phyloP scores from a whole-genome alignment of 345 rosid genomes.

The Gynandropsis gynandra region DNA sequence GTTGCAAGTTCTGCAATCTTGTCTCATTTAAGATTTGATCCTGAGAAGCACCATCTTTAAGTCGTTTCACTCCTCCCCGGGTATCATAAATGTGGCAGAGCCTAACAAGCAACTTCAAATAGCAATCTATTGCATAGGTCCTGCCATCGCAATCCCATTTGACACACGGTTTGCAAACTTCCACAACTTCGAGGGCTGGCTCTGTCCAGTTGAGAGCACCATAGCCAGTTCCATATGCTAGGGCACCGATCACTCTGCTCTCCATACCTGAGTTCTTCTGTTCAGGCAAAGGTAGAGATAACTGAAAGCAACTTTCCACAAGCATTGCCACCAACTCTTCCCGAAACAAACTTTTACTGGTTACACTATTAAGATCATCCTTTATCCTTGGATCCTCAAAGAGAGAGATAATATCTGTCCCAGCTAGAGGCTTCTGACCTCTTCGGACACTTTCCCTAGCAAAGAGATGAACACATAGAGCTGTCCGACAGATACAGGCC shows the following conservation, averaged over 20 bases:
- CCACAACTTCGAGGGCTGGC: slow-evolving; percentile 95
- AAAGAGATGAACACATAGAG: slow-evolving; percentile 96
- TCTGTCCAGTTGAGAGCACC: slow-evolving; percentile 99
- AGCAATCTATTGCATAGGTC: slow-evolving; percentile 94
- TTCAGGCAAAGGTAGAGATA: slow-evolving; percentile 92
- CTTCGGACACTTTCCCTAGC: slow-evolving; percentile 94
- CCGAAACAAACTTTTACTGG: slow-evolving; percentile 84
- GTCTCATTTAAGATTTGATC: slow-evolving; percentile 95
- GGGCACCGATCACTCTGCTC: slow-evolving; percentile 96
- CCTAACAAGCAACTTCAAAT: slow-evolving; percentile 86
- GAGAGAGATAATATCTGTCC: slow-evolving; percentile 93
- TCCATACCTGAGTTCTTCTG: slow-evolving; percentile 92
- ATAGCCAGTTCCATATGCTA: slow-evolving; percentile 98
- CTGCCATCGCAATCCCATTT: slow-evolving; percentile 99
- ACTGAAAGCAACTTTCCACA: slow-evolving; percentile 97
- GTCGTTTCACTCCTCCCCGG: slow-evolving; percentile 91
- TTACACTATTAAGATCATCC: slow-evolving; percentile 74
- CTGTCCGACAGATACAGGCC: slow-evolving; percentile 96
- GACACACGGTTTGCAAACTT: slow-evolving; percentile 93
- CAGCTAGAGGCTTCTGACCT: slow-evolving; percentile 95
- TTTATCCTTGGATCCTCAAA: slow-evolving; percentile 85
- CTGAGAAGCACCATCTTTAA: slow-evolving; percentile 98
- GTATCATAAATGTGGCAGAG: slow-evolving; percentile 94
- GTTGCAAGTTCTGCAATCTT: slow-evolving; percentile 83
- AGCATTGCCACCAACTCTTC: slow-evolving; percentile 95